Percentiles rank a stretch among this genome's conserved stretches.
phyloP scores from a whole-genome alignment of 169 alveolate species.

The Cryptosporidium tyzzeri region DNA sequence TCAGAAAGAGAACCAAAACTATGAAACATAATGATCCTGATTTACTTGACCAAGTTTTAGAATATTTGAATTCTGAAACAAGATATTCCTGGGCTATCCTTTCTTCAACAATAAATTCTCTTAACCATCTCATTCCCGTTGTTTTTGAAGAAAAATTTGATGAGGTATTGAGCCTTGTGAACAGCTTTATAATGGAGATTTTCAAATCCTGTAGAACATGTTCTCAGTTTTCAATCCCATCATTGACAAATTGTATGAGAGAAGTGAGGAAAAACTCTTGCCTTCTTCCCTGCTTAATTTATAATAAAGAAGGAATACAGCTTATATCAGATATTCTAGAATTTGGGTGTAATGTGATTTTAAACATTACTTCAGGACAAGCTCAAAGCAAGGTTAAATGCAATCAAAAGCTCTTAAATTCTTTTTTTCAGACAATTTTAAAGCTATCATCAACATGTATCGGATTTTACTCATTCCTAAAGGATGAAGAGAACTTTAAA shows the following conservation, averaged over 20 bases:
- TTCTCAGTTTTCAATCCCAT: conserved; percentile 39
- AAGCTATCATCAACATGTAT: conserved; percentile 52
- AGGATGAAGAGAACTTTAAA: neutral
- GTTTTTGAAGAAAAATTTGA: conserved; percentile 4
- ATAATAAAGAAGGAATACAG: conserved; percentile 30
- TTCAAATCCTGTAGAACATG: conserved; percentile 15
- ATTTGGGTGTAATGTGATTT: conserved; percentile 37
- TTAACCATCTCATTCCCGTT: conserved; percentile 37
- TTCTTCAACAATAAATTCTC: conserved; percentile 22
- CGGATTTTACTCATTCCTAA: conserved; percentile 13
- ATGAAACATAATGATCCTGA: neutral
- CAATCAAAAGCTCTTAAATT: neutral
- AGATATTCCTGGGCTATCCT: conserved; percentile 13
- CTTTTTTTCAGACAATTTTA: conserved; percentile 41
- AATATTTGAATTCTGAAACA: conserved; percentile 21
- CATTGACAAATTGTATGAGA: conserved; percentile 10
- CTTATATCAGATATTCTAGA: conserved; percentile 36
- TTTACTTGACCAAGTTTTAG: conserved; percentile 1
- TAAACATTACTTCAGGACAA: conserved; percentile 30
- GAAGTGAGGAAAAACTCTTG: neutral
- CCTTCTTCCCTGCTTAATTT: conserved; percentile 34
- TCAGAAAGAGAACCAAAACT: neutral
- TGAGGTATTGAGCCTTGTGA: conserved; percentile 14
- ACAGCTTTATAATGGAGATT: conserved; percentile 11
- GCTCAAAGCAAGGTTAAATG: neutral